Evolutionary conservation across 208 protist genomes (phyloP), one percentile per base, ranked within the genome.

Genomic region (Crithidia brevicula): DNA sequence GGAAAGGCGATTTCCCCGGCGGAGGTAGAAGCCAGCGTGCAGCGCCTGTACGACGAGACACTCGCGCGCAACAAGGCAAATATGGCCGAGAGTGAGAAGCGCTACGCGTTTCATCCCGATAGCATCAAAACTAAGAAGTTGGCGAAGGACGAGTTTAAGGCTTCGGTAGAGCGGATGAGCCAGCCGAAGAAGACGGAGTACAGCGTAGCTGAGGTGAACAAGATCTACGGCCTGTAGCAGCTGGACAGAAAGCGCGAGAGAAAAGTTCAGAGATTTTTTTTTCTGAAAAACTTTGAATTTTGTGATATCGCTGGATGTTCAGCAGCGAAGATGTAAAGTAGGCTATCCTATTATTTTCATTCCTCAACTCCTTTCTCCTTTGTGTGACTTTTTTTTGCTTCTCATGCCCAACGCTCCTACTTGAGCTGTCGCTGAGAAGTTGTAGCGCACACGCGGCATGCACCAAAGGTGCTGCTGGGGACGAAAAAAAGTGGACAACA

Each of bases 141-240:
- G 61, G 16, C 62, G 23, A 75, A 77, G 67, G 67, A 59, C 6
- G 83, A 89, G 28, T 72, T 96, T 33, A 50, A 85, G 45, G 85
- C 79, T 8, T 96, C 85, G 10, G 79, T 91, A 22, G 51, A 82
- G 27, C 82, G 77, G 23, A 72, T 94, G 59, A 85, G 85, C 51
- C 58, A 88, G 36, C 88, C 91, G 7, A 93, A 93, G 65, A 93
- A 96, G 73, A 79, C 73, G 25, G 82, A 85, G 67, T 96, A 73
- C 74, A 89, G 83, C 4, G 78, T 81, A 3, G 88, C 74, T 9
- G 91, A 96, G 47, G 79, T 94, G 34, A 96, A 96, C 77, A 89
- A 88, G 53, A 85, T 93, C 16, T 96, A 96, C 46, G 91, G 85
- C 25, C 66, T 94, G 16, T 68, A 57, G 8, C 25, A 42, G 25